Evolutionary conservation across 2,329 filamentous ascomycete genomes (phyloP).

Genomic region (Stachybotrys chartarum): DNA sequence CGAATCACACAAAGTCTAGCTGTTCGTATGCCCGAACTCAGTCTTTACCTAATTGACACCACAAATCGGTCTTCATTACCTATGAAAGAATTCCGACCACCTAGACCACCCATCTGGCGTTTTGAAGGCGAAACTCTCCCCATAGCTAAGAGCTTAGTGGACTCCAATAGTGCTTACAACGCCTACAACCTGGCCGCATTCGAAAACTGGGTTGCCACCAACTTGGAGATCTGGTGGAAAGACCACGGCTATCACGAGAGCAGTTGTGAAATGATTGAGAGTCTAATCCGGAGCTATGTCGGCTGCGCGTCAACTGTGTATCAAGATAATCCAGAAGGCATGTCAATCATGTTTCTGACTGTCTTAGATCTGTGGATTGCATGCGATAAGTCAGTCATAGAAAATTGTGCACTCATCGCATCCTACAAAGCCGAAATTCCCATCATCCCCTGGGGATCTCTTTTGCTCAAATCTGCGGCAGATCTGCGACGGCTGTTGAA

Average conservation of each 20-base stretch:
- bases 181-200: neutral
- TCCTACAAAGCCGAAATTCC: constrained; percentile 40
- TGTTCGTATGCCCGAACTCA: neutral
- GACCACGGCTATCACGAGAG: neutral
- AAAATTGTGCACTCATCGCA: constrained; percentile 27
- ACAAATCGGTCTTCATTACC: neutral
- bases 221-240: neutral
- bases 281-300: constrained; percentile 25
- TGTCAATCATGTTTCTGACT: constrained; percentile 48
- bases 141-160: neutral
- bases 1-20: too few relatives aligned
- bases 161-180: neutral
- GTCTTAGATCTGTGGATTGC: constrained; percentile 52
- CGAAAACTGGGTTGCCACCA: neutral
- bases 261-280: neutral
- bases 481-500: constrained; percentile 36
- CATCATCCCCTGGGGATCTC: constrained; percentile 23
- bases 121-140: neutral
- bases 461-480: constrained; percentile 33
- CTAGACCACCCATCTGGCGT: neutral
- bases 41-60: neutral
- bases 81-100: neutral
- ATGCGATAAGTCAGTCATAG: constrained; percentile 40
- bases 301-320: constrained; percentile 23
- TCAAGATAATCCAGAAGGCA: constrained; percentile 28